Percentiles rank a stretch among this genome's conserved stretches.
Evolutionary conservation across 352 stramenopile species (phyloP).

Genomic region (Peronospora tabacina): DNA sequence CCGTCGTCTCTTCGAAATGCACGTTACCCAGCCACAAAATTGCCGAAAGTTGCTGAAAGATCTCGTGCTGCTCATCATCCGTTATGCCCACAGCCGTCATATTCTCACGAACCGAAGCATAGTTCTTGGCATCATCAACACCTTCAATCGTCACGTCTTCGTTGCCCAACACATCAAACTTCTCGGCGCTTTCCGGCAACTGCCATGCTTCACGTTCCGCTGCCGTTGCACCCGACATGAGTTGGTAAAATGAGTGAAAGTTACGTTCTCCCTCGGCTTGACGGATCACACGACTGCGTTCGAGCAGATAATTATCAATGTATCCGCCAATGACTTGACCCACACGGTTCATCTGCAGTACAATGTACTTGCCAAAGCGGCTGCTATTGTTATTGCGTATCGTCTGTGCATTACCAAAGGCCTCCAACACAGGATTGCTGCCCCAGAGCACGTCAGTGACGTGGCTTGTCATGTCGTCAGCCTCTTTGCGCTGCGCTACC

Average conservation of each 20-base stretch:
- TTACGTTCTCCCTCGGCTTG: slow-evolving; percentile 87
- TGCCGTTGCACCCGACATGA: slow-evolving; percentile 63
- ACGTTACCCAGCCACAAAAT: slow-evolving; percentile 85
- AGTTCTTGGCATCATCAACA: slow-evolving; percentile 70
- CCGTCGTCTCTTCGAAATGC: slow-evolving; percentile 61
- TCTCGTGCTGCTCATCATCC: slow-evolving; percentile 54
- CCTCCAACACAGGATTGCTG: slow-evolving; percentile 76
- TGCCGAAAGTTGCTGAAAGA: slow-evolving; percentile 72
- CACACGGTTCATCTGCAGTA: slow-evolving; percentile 77
- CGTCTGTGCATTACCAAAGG: slow-evolving; percentile 82
- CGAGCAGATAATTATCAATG: slow-evolving; percentile 89
- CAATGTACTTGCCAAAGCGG: slow-evolving; percentile 85
- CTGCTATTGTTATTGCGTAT: slow-evolving; percentile 86
- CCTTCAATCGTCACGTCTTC: slow-evolving; percentile 61
- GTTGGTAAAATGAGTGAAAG: slow-evolving; percentile 92
- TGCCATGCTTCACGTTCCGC: slow-evolving; percentile 50
- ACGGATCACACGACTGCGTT: slow-evolving; percentile 85
- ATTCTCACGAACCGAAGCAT: slow-evolving; percentile 47
- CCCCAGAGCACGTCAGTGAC: slow-evolving; percentile 74
- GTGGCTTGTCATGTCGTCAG: slow-evolving; percentile 58
- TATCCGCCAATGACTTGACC: slow-evolving; percentile 76
- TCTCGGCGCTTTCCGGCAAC: slow-evolving; percentile 33
- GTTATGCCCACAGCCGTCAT: slow-evolving; percentile 68
- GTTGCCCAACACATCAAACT: slow-evolving; percentile 67
- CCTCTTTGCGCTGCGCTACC: slow-evolving; percentile 61